Percentiles rank a stretch among this genome's conserved stretches.
phyloP scores from a whole-genome alignment of 768 basidiomycete genomes.

The Postia placenta region DNA sequence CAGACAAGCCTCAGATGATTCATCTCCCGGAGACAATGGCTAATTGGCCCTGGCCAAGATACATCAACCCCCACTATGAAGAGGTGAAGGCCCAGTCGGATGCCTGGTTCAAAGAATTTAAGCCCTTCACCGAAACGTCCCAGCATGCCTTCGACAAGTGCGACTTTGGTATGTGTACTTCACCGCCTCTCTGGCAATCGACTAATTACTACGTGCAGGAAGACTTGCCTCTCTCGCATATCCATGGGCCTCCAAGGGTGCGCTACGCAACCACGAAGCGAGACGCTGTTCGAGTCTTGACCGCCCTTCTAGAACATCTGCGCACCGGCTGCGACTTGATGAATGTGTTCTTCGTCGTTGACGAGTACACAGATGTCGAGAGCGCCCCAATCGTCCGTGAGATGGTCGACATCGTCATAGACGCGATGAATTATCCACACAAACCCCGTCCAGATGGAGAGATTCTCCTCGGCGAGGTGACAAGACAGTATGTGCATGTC shows the following conservation, averaged over 20 bases:
- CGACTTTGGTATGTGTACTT: constrained; percentile 16
- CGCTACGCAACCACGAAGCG: neutral
- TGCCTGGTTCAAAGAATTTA: constrained; percentile 21
- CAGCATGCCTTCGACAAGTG: constrained; percentile 23
- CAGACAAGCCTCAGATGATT: no score
- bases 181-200: no score
- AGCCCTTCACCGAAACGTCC: constrained; percentile 18
- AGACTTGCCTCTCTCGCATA: constrained; percentile 10
- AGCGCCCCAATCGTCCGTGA: no score
- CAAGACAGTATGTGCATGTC: constrained; percentile 14
- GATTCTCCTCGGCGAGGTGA: constrained; percentile 16
- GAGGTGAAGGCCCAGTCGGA: constrained; percentile 19
- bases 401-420: no score
- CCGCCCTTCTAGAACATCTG: neutral
- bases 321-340: constrained; percentile 17
- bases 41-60: no score
- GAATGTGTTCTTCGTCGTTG: constrained; percentile 23
- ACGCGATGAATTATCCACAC: constrained; percentile 14
- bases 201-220: neutral
- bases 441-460: constrained; percentile 16
- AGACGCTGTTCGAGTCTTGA: neutral
- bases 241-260: constrained; percentile 4
- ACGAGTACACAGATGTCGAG: constrained; percentile 22
- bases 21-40: constrained; percentile 21
- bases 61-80: constrained; percentile 23